Evolutionary conservation across 2,329 filamentous ascomycete species (phyloP), one percentile per base, ranked within the genome.

Genomic region (Penicillium nordicum): DNA sequence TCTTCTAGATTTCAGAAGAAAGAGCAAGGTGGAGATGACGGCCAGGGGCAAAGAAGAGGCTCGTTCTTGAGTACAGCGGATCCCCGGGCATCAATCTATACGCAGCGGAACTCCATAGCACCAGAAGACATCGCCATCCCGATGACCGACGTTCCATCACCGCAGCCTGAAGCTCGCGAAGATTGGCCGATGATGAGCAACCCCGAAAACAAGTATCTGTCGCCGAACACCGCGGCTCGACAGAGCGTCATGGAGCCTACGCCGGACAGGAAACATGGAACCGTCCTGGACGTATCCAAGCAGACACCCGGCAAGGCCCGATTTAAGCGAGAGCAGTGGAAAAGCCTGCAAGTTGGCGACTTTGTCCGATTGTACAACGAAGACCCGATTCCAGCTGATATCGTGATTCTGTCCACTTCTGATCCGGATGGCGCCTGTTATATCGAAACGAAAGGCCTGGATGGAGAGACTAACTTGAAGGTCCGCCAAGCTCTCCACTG

Each of bases 401-500:
- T 99, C 45, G 88, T 97, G 46, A 89, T 99, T 42, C 78, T 99
- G 25, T 90, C 94, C 2, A 97, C 94, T 0, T 96, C 94, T 2
- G 94, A 97, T 66, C 83, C 88, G 0, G 94, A 99, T 66, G 94
- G 94, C 49, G 90, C 90, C 37, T 99, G 94, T 75, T 99, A 97
- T 67, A 89, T 99, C 23, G 94, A 99, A 76, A 99, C 94, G 2
- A 99, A 97, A 79, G 97, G 96, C 71, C 73, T 99, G 79, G 94
- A 99, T 69, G 94, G 94, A 49, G 94, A 99, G 77, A 99, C 94
- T 2, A 99, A 99, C 68, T 78, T 99, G 60, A 99, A 99, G 75
- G 92, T 97, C 59, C 88, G 94, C 57, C 90, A 93, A 69, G 91
- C 94, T 21, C 82, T 99, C 41, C 89, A 93, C 61, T 94, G 90